Evolutionary conservation across 169 alveolate species (phyloP).

Genomic region (Ichthyophthirius multifiliis): DNA sequence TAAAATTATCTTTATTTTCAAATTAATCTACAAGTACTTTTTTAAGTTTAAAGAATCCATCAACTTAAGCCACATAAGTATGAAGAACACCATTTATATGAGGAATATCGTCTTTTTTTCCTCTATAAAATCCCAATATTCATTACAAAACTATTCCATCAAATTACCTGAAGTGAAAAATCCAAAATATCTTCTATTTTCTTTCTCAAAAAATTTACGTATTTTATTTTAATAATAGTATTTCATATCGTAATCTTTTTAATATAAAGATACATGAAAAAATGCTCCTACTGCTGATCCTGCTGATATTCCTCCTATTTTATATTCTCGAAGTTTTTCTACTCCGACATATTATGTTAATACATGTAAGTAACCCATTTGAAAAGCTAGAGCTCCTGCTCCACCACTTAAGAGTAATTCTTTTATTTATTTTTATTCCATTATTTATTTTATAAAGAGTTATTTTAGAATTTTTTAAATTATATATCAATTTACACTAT

Average conservation of each 20-base stretch:
- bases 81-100: background rate
- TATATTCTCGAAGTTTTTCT: slow-evolving; percentile 4
- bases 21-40: background rate
- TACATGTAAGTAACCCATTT: slow-evolving; percentile 5
- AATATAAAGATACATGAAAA: background rate
- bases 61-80: background rate
- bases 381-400: background rate
- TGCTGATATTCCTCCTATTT: slow-evolving; percentile 5
- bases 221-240: background rate
- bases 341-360: slow-evolving; percentile 6
- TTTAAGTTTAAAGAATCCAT: background rate
- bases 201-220: background rate
- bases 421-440: too few species aligned
- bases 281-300: slow-evolving; percentile 4
- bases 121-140: background rate
- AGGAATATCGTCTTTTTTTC: background rate
- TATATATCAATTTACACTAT: too few species aligned
- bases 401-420: slow-evolving; percentile 6
- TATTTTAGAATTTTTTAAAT: too few species aligned
- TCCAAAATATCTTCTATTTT: background rate
- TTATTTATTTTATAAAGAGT: too few species aligned
- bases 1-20: background rate
- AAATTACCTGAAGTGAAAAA: background rate
- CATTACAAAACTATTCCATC: background rate
- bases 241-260: background rate